Percentiles rank a stretch among this genome's conserved stretches.
phyloP scores from a whole-genome alignment of 163 green algal species.

The Chlorella variabilis region DNA sequence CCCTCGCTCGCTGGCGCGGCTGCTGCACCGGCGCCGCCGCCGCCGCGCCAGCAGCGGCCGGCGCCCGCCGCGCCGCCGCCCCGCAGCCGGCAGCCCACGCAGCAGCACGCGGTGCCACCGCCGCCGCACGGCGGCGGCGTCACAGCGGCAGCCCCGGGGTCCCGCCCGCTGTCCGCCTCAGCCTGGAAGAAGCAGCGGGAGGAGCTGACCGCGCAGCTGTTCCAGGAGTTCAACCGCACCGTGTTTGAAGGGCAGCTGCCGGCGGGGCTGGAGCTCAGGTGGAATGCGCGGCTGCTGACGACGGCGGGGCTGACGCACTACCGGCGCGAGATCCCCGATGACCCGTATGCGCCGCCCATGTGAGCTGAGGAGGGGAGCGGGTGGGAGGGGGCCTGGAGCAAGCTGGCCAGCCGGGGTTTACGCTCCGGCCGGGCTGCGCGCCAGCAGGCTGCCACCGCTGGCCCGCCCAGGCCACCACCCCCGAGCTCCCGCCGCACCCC shows the following conservation, averaged over 20 bases:
- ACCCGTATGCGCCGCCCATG: constrained; percentile 29
- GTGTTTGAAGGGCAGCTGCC: constrained; percentile 70
- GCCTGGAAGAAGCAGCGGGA: constrained; percentile 44
- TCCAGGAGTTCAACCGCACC: constrained; percentile 58
- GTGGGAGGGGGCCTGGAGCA: too few species aligned
- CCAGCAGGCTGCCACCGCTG: too few species aligned
- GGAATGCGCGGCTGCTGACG: constrained; percentile 72
- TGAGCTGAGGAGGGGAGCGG: constrained; percentile 6
- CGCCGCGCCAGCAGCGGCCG: background rate
- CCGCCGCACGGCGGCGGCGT: background rate
- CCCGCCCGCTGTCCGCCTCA: background rate
- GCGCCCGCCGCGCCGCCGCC: background rate
- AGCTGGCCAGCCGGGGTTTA: too few species aligned
- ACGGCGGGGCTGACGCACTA: constrained; percentile 75
- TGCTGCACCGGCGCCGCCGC: background rate
- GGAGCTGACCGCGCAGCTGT: constrained; percentile 46
- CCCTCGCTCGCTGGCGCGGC: background rate
- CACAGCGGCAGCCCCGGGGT: background rate
- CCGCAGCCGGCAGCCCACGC: background rate
- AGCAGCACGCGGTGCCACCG: background rate
- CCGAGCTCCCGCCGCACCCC: too few species aligned
- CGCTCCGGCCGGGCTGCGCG: too few species aligned
- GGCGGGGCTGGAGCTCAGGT: constrained; percentile 67
- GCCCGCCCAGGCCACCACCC: too few species aligned
- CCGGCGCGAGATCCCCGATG: constrained; percentile 13